phyloP scores from a whole-genome alignment of 352 stramenopile genomes.

The Phytophthora crassamura region DNA sequence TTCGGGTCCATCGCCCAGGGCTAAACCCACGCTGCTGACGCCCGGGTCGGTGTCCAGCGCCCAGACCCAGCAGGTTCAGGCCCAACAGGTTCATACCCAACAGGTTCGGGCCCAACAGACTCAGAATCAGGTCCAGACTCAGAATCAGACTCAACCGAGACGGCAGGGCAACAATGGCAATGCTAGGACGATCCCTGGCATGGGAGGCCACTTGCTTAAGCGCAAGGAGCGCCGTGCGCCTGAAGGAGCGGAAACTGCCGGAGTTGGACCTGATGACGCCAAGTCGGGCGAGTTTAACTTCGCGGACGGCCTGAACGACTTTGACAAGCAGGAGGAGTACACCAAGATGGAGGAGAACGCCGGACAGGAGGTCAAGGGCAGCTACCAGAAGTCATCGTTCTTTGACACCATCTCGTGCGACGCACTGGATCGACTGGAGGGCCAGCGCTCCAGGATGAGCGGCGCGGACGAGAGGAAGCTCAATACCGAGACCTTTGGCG shows the following conservation, averaged over 20 bases:
- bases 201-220: constrained; percentile 82
- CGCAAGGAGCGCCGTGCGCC: constrained; percentile 76
- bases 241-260: constrained; percentile 27
- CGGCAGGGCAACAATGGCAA: constrained; percentile 28
- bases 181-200: constrained; percentile 74
- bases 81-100: constrained; percentile 13
- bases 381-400: constrained; percentile 91
- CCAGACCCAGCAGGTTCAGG: constrained; percentile 28
- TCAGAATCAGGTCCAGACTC: constrained; percentile 6
- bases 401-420: constrained; percentile 93
- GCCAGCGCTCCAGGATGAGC: constrained; percentile 69
- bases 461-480: constrained; percentile 84
- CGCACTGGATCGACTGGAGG: constrained; percentile 81
- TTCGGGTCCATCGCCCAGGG: constrained; percentile 20
- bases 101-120: neutral
- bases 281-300: constrained; percentile 76
- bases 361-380: constrained; percentile 54
- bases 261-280: constrained; percentile 26
- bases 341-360: constrained; percentile 61
- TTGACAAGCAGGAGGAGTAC: constrained; percentile 86
- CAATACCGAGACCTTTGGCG: constrained; percentile 91
- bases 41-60: constrained; percentile 56
- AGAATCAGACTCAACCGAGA: constrained; percentile 23
- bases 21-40: constrained; percentile 57
- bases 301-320: constrained; percentile 62